phyloP scores from a whole-genome alignment of 495 filamentous ascomycete genomes.

The Talaromyces ruber region DNA sequence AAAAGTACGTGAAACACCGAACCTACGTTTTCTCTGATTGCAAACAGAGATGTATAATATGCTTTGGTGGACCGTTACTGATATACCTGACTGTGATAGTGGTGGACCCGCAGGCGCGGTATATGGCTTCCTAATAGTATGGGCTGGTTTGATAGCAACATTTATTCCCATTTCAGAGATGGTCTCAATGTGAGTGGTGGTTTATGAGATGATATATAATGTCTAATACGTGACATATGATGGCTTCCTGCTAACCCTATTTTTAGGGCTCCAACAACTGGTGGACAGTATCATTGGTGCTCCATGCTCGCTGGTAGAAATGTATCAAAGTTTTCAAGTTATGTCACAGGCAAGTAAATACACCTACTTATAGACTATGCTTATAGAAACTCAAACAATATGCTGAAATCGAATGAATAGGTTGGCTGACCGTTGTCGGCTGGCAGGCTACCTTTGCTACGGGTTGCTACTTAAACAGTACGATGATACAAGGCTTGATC shows the following conservation, averaged over 20 bases:
- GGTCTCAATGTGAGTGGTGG: conserved; percentile 27
- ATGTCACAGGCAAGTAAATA: conserved; percentile 30
- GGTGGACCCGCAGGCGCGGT: conserved; percentile 44
- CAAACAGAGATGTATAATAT: background rate
- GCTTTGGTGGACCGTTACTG: background rate
- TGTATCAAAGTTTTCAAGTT: conserved; percentile 33
- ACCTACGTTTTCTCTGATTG: background rate
- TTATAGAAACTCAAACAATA: background rate
- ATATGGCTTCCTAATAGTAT: conserved; percentile 43
- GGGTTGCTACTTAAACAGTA: conserved; percentile 30
- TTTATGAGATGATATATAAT: background rate
- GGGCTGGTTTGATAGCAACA: conserved; percentile 24
- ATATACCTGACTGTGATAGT: conserved; percentile 12
- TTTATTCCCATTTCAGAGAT: conserved; percentile 30
- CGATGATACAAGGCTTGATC: conserved; percentile 33
- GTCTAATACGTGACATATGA: background rate
- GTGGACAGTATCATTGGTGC: conserved; percentile 47
- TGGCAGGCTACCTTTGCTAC: conserved; percentile 16
- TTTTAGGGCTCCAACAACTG: conserved; percentile 38
- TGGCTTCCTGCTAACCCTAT: background rate
- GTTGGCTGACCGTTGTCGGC: conserved; percentile 7
- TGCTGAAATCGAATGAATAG: background rate
- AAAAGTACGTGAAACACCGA: conserved; percentile 17
- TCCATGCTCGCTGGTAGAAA: conserved; percentile 37
- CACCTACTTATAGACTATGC: conserved; percentile 17